Percentiles rank a stretch among this genome's conserved stretches.
Conservation (phyloP, 805 yeast genomes). For the Barnettozyma siamensis region DNA sequence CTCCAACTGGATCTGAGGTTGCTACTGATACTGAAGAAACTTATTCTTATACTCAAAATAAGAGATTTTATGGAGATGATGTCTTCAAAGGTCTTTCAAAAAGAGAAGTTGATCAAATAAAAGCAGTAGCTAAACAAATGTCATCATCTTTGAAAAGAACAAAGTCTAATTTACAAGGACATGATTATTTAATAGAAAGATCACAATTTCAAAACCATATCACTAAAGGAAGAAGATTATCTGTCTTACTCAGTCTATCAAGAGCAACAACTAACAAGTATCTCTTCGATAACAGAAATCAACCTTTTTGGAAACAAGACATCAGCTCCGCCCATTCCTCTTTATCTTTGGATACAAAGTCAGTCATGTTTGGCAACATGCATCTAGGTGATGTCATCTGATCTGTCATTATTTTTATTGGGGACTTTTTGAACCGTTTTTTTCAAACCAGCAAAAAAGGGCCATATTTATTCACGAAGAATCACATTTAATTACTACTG, state of each 20-base stretch:
- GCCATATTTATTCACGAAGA: too few relatives aligned
- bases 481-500: too few relatives aligned
- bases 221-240: constrained; percentile 16
- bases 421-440: too few relatives aligned
- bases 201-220: background rate
- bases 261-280: constrained; percentile 16
- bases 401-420: background rate
- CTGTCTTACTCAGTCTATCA: constrained; percentile 18
- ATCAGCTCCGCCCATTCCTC: constrained; percentile 24
- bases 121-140: constrained; percentile 21
- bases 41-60: constrained; percentile 1
- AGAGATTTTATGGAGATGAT: constrained; percentile 26
- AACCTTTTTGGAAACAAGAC: constrained; percentile 23
- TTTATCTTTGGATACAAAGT: constrained; percentile 20
- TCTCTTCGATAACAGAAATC: constrained; percentile 8
- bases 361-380: constrained; percentile 23
- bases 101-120: constrained; percentile 23
- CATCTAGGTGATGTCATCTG: constrained; percentile 12
- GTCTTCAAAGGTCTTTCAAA: constrained; percentile 15
- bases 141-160: constrained; percentile 19
- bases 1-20: constrained; percentile 1
- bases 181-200: constrained; percentile 6
- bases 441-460: too few relatives aligned
- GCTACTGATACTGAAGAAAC: constrained; percentile 4
- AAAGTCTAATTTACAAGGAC: background rate